Evolutionary conservation across 23 red algal species (phyloP).

Genomic region (Agarophyton chilense): DNA sequence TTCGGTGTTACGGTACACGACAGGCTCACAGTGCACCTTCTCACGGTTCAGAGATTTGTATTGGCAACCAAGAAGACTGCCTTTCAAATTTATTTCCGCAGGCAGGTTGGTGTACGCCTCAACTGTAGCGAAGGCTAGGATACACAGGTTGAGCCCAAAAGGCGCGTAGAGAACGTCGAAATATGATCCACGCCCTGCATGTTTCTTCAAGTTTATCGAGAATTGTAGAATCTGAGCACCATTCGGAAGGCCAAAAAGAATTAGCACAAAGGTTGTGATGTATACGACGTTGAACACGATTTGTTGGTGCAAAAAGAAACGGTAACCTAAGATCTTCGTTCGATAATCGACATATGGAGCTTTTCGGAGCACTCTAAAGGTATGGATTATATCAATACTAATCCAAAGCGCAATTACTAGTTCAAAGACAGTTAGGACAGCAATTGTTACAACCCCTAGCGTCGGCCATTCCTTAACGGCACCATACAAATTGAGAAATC

Average conservation of each 20-base stretch:
- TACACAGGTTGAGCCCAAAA: slow-evolving; percentile 42
- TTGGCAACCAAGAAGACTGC: not conserved
- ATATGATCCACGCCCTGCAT: slow-evolving; percentile 50
- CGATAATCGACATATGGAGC: slow-evolving; percentile 56
- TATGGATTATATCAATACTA: slow-evolving; percentile 14
- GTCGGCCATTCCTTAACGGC: slow-evolving; percentile 33
- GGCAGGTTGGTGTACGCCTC: slow-evolving; percentile 76
- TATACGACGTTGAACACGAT: slow-evolving; percentile 54
- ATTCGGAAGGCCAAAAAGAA: slow-evolving; percentile 56
- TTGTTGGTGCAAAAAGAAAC: slow-evolving; percentile 75
- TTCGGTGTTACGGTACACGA: slow-evolving; percentile 44
- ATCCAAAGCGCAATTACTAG: slow-evolving; percentile 32
- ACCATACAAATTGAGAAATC: slow-evolving; percentile 49
- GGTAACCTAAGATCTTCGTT: slow-evolving; percentile 71
- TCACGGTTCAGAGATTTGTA: not conserved
- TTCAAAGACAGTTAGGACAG: slow-evolving; percentile 46
- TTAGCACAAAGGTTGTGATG: slow-evolving; percentile 18
- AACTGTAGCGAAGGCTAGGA: slow-evolving; percentile 52
- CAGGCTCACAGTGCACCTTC: slow-evolving; percentile 6
- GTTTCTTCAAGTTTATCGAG: not conserved
- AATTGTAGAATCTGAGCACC: slow-evolving; percentile 60
- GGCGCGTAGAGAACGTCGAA: slow-evolving; percentile 57
- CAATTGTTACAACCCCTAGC: slow-evolving; percentile 21
- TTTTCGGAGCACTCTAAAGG: slow-evolving; percentile 23
- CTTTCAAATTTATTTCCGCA: slow-evolving; percentile 22